Evolutionary conservation across 345 rosid species (phyloP), one percentile per base, ranked within the genome.

Genomic region (Gossypium ekmanianum): DNA sequence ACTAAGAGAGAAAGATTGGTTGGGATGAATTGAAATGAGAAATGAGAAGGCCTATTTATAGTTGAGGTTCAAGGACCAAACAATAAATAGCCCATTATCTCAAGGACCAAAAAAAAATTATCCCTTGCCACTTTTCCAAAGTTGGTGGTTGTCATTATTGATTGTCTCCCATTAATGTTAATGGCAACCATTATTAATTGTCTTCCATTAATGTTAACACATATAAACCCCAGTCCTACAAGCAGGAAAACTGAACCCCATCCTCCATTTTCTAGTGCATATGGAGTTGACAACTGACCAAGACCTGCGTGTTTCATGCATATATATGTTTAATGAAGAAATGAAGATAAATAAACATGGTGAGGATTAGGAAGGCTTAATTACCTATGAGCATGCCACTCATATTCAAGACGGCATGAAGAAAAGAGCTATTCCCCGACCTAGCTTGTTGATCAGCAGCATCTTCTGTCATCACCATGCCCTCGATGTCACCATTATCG

Each of bases 381-480:
- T 47, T 47, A 92, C 97, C 97, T 57, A 92, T 87, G 68, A 92
- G 97, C 95, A 92, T 92, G 76, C 95, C 95, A 44, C 85, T 83
- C 97, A 92, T 92, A 83, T 92, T 92, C 81, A 86, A 71, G 75
- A 86, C 95, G 48, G 94, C 85, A 76, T 88, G 92, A 77, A 84
- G 77, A 73, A 90, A 87, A 3, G 97, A 92, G 69, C 88, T 75
- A 71, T 88, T 73, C 8, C 80, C 83, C 51, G 44, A 82, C 39
- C 51, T 17, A 6, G 24, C 43, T 10, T 67, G 59, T 26, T 70
- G 48, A 66, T 71, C 39, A 34, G 41, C 65, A 3, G 24, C 80
- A 24, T 12, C 57, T 11, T 75, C 58, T 3, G 7, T 20, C 26
- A 14, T 73, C 7, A n/a, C 50, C 20, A 2, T 44, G 3, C 16